Conservation (phyloP, 2,329 filamentous ascomycete species). For the Claviceps arundinis region DNA sequence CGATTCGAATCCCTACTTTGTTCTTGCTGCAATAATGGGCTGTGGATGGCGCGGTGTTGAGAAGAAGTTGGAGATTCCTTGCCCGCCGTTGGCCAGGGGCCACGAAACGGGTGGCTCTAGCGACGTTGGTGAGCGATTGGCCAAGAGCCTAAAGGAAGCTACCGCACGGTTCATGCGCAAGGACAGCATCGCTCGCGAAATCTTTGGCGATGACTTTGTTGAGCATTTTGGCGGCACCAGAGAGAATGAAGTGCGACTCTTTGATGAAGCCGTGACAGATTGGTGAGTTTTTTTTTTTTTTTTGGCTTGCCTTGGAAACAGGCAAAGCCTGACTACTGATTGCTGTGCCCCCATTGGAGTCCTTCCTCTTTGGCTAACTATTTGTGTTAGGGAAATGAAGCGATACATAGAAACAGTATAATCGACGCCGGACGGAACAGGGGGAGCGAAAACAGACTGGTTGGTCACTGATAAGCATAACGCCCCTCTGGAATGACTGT, state of each 20-base stretch:
- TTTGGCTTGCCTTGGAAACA: neutral
- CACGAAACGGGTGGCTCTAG: slow-evolving; percentile 61
- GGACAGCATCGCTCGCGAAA: slow-evolving; percentile 80
- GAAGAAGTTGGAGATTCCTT: slow-evolving; percentile 73
- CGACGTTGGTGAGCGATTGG: slow-evolving; percentile 65
- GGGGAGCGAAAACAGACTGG: neutral
- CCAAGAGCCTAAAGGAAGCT: slow-evolving; percentile 76
- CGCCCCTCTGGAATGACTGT: no score
- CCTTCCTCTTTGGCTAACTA: neutral
- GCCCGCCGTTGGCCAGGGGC: slow-evolving; percentile 73
- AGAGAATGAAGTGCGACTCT: slow-evolving; percentile 79
- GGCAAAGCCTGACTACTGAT: no score
- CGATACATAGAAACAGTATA: slow-evolving; percentile 35
- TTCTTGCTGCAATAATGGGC: slow-evolving; percentile 74
- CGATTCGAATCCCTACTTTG: slow-evolving; percentile 79
- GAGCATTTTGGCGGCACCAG: slow-evolving; percentile 89
- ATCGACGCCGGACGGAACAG: neutral
- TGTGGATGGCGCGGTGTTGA: slow-evolving; percentile 86
- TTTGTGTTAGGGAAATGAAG: slow-evolving; percentile 50
- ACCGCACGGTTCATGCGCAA: slow-evolving; percentile 62
- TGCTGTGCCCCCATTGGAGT: no score
- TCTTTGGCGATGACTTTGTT: slow-evolving; percentile 90
- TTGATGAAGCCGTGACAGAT: slow-evolving; percentile 94
- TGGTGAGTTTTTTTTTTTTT: slow-evolving; percentile 51
- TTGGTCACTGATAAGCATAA: neutral